A percentile compares a stretch with the other conserved stretches of the same genome.
Evolutionary conservation across 148 eudicot genomes (phyloP).

Genomic region (Dianthus caryophyllus): DNA sequence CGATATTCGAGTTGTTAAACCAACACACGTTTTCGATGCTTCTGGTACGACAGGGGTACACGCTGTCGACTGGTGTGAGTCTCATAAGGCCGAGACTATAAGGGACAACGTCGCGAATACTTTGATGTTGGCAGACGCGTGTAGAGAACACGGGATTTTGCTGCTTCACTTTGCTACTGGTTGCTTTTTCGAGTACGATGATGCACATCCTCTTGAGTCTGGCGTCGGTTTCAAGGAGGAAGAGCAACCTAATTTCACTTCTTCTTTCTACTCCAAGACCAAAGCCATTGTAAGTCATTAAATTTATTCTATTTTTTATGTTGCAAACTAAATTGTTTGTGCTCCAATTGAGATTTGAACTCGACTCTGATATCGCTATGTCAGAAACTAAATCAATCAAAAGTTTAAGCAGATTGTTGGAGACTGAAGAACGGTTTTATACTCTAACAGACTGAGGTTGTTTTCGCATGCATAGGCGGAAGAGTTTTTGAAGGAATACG

Average conservation of each 20-base stretch:
- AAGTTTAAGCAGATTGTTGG: no score
- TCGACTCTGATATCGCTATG: no score
- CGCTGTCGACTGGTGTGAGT: constrained; percentile 69
- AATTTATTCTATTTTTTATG: no score
- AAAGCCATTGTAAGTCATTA: constrained; percentile 52
- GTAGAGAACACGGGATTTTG: constrained; percentile 41
- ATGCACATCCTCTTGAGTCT: constrained; percentile 45
- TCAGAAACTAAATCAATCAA: no score
- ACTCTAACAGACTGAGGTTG: no score
- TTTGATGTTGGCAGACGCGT: constrained; percentile 58
- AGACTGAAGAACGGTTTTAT: no score
- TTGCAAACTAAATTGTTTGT: no score
- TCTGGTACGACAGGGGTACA: constrained; percentile 74
- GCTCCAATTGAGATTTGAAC: no score
- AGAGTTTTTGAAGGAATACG: no score
- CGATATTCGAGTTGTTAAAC: constrained; percentile 37
- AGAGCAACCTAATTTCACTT: constrained; percentile 53
- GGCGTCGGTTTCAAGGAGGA: constrained; percentile 71
- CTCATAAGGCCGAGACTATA: constrained; percentile 69
- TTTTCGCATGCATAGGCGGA: no score
- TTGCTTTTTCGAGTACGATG: constrained; percentile 64
- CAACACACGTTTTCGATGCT: constrained; percentile 70
- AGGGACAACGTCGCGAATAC: constrained; percentile 58
- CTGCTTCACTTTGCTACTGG: constrained; percentile 63
- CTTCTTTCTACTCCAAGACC: constrained; percentile 72